Evolutionary conservation across 768 basidiomycete genomes (phyloP), one percentile per base, ranked within the genome.

Genomic region (Ramaria sp.): DNA sequence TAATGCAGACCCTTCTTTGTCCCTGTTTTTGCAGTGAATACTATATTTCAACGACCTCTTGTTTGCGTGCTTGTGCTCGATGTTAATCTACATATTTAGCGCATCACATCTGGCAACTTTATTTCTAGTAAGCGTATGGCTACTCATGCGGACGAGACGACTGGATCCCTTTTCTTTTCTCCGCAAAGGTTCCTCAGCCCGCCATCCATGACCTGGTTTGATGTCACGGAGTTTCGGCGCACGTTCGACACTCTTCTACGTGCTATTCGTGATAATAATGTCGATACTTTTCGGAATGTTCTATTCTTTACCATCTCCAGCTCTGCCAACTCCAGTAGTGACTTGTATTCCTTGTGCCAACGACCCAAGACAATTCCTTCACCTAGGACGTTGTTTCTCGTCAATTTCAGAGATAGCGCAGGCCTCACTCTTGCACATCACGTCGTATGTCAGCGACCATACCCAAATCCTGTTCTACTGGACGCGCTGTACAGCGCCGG

Each of bases 401-500:
- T 88, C 61, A 89, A 89, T 69, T 63, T 73, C 55, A 78, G 79
- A 28, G 85, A 88, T 63, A 61, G 71, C 5, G 72, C 76, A 48
- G 86, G 85, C 48, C 87, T 86, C 83, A 81, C 82, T 59, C 72
- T 81, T 52, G 74, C 88, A 48, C 87, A 89, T 60, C 73, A 88
- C 61, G 85, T 82, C 62, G 79, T 75, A 53, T 74, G 78, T 56
- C 70, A 71, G 48, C 66, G 69, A 50, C 66, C 69, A 22, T 34
- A 18, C 32, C 85, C 83, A 3, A 83, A 78, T 12, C 67, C 78
- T 41, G 74, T 81, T 52, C 70, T 82, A 52, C 71, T 88, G 56
- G 85, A 89, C 58, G 75, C 79, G 24, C 70, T 89, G 37, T 88
- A 85, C 60, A 80, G 77, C 56, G 86, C 85, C 32, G 87, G 87